These are phyloP conservation scores for Blastosporella zonata DNA, from an alignment of 1,284 basidiomycete genomes.

Conservation along the genomic window DNA sequence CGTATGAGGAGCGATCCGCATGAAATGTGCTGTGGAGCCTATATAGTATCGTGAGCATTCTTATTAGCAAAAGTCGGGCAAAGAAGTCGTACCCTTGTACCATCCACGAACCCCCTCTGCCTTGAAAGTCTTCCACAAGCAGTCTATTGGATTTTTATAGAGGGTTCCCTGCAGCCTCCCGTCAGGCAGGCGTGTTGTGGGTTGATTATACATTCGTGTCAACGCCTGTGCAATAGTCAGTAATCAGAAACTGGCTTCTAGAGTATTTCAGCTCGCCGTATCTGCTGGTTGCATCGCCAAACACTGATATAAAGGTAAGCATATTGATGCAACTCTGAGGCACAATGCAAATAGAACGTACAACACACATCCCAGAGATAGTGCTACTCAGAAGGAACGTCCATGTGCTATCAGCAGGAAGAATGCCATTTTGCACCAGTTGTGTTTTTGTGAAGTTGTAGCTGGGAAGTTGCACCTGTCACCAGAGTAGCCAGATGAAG, in stretches of 20 bases:
- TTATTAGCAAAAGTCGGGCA: not conserved
- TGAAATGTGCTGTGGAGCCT: slow-evolving; percentile 90
- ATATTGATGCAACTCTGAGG: not conserved
- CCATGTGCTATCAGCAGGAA: slow-evolving; percentile 74
- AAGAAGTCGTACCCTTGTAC: slow-evolving; percentile 77
- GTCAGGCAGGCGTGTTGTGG: slow-evolving; percentile 68
- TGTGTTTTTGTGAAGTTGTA: slow-evolving; percentile 92
- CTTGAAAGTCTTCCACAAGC: slow-evolving; percentile 93
- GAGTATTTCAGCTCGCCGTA: slow-evolving; percentile 52
- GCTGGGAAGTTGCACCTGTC: slow-evolving; percentile 88
- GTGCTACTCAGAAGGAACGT: slow-evolving; percentile 88
- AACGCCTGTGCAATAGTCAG: slow-evolving; percentile 55
- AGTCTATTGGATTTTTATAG: slow-evolving; percentile 92
- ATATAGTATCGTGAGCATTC: not conserved
- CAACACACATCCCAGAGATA: slow-evolving; percentile 90
- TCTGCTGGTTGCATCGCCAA: slow-evolving; percentile 88
- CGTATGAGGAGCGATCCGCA: slow-evolving; percentile 93
- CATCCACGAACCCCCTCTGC: slow-evolving; percentile 87
- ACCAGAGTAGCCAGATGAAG: slow-evolving; percentile 1
- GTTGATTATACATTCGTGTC: slow-evolving; percentile 97
- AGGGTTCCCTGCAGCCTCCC: slow-evolving; percentile 76
- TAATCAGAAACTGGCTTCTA: slow-evolving; percentile 8
- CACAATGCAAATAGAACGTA: slow-evolving; percentile 37
- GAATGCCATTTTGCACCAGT: slow-evolving; percentile 61
- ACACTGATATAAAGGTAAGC: slow-evolving; percentile 44